Evolutionary conservation across 2,329 filamentous ascomycete genomes (phyloP).

Genomic region (Shiraia sp.): DNA sequence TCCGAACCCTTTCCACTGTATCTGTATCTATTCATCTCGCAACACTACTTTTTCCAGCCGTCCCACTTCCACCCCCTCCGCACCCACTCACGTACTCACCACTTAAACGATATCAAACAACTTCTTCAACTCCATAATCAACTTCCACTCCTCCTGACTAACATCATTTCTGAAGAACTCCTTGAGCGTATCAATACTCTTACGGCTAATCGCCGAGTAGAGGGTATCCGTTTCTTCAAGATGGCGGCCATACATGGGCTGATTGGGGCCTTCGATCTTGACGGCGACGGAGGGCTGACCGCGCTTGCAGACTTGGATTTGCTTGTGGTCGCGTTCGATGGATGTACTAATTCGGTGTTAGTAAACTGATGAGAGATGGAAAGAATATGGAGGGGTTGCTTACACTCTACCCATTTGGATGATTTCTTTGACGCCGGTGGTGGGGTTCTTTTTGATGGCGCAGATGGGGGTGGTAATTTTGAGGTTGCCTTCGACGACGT

Average conservation of each 20-base stretch:
- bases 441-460: slow-evolving; percentile 78
- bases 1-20: too few species aligned
- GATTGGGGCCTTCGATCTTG: slow-evolving; percentile 93
- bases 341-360: slow-evolving; percentile 66
- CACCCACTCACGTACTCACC: slow-evolving; percentile 12
- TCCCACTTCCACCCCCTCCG: background rate
- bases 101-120: slow-evolving; percentile 73
- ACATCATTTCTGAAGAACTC: slow-evolving; percentile 91
- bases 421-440: slow-evolving; percentile 81
- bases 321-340: slow-evolving; percentile 97
- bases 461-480: slow-evolving; percentile 88
- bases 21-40: too few species aligned
- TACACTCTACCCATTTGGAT: slow-evolving; percentile 90
- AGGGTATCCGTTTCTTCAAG: slow-evolving; percentile 88
- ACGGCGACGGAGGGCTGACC: slow-evolving; percentile 96
- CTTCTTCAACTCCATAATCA: slow-evolving; percentile 94
- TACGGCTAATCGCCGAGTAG: slow-evolving; percentile 84
- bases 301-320: slow-evolving; percentile 88
- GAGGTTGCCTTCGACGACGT: slow-evolving; percentile 89
- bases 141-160: slow-evolving; percentile 87
- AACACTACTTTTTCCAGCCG: too few species aligned
- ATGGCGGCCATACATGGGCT: slow-evolving; percentile 92
- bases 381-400: too few species aligned
- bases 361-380: slow-evolving; percentile 3
- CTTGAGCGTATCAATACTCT: slow-evolving; percentile 93